phyloP scores from a whole-genome alignment of 75 land plant genomes.

The Cryptomeria japonica region DNA sequence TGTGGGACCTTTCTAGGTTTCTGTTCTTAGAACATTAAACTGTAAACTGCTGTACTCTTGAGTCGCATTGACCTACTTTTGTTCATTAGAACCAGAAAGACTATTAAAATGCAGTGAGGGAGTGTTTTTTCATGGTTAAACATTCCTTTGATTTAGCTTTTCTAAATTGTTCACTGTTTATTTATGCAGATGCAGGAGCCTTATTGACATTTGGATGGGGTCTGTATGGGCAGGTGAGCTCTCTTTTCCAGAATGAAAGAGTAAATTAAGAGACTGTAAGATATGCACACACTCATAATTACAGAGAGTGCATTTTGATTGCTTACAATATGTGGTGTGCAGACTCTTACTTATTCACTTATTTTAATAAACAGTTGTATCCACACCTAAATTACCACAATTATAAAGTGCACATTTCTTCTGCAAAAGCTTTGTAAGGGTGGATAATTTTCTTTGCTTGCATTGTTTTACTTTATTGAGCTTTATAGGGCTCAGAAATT shows the following conservation, averaged over 20 bases:
- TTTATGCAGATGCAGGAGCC: conserved; percentile 84
- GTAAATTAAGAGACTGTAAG: not conserved
- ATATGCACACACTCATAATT: not conserved
- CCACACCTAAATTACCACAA: not conserved
- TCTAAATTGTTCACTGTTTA: not conserved
- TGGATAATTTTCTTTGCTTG: not conserved
- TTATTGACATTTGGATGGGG: conserved; percentile 99
- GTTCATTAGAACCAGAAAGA: not conserved
- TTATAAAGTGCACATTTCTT: not conserved
- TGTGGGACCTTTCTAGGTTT: too few relatives aligned
- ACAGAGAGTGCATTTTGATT: not conserved
- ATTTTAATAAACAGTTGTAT: not conserved
- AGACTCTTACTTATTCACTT: not conserved
- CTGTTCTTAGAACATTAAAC: too few relatives aligned
- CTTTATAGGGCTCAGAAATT: not conserved
- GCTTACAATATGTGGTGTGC: not conserved
- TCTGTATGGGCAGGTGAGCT: conserved; percentile 93
- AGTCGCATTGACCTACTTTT: too few relatives aligned
- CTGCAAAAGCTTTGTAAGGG: not conserved
- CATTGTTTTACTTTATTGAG: not conserved
- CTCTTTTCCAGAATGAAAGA: not conserved
- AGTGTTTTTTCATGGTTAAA: not conserved
- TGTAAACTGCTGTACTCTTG: too few relatives aligned
- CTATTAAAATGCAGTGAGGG: not conserved
- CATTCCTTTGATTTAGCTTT: not conserved